Evolutionary conservation across 345 rosid genomes (phyloP).

Genomic region (Rhodamnia rubescens): DNA sequence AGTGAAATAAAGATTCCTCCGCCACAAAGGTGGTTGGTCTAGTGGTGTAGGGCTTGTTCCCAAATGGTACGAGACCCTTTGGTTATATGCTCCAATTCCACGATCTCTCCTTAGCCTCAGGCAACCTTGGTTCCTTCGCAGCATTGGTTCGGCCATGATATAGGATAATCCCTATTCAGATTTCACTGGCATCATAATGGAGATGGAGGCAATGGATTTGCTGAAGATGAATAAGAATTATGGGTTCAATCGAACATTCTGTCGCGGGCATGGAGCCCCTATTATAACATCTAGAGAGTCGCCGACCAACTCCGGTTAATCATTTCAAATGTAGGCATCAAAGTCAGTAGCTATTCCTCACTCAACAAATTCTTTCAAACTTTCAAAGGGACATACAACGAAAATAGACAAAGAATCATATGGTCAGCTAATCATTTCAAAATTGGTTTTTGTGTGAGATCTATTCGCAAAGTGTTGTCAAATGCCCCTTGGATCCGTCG

Average conservation of each 20-base stretch:
- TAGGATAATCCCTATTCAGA: too few species aligned
- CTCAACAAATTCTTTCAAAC: too few species aligned
- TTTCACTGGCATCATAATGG: too few species aligned
- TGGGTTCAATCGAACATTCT: background rate
- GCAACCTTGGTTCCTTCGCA: background rate
- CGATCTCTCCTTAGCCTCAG: background rate
- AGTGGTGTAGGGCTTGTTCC: background rate
- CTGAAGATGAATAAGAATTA: background rate
- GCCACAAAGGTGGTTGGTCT: background rate
- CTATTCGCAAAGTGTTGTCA: too few species aligned
- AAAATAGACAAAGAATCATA: background rate
- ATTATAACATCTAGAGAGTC: rapidly evolving
- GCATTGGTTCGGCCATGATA: background rate
- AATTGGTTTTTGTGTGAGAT: too few species aligned
- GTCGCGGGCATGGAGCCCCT: background rate
- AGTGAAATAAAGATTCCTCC: background rate
- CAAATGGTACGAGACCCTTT: background rate
- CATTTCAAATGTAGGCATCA: background rate
- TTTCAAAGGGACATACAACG: background rate
- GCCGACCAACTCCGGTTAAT: background rate
- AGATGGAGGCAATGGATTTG: background rate
- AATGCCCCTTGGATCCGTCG: too few species aligned
- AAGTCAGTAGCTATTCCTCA: background rate
- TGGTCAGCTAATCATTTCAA: background rate
- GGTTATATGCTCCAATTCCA: too few species aligned